Evolutionary conservation across 169 alveolate species (phyloP), one percentile per base, ranked within the genome.

Genomic region (Plasmodium berghei): DNA sequence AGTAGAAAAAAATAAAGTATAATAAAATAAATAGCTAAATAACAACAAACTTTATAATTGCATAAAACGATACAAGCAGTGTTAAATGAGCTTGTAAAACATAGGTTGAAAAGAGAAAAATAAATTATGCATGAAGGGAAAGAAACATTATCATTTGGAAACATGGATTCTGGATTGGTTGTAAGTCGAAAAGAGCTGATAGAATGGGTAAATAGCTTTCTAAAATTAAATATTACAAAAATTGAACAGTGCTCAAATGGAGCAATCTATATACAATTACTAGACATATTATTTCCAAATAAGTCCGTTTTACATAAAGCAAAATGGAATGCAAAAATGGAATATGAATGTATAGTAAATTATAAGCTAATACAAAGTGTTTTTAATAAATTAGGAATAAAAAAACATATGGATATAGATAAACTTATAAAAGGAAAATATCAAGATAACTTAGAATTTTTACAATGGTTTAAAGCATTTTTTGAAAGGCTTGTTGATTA

Each of bases 391-490:
- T 90, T 96, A 24, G 97, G 96, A 20, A 95, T 97, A 80, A 95
- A 94, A 40, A 96, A 95, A 87, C 95, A 97, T 87, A 97, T 98
- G 62, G 99, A 98, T 87, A 97, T 97, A 34, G 97, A 96, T 85
- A 94, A 90, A 93, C 93, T 95, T 42, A 95, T 96, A 20, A 97
- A 96, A 71, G 99, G 99, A 16, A 97, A 96, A 85, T 97, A 97
- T 92, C 97, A 97, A 74, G 99, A 98, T 92, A 97, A 98, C 92
- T 94, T 97, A 61, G 99, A 98, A 92, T 97, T 98, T 90, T 89
- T 97, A 48, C 99, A 98, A 92, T 98, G 99, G 99, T 87, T 98
- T 87, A 97, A 98, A 92, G 96, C 98, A n/a, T 97, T 94, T 93
- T 97, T 94, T 93, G 98, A 96, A 73, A 87, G 96, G 20, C 92